A percentile compares a stretch with the other conserved stretches of the same genome.
phyloP scores from a whole-genome alignment of 2,329 filamentous ascomycete species.

The Fusarium solani-melongenae region DNA sequence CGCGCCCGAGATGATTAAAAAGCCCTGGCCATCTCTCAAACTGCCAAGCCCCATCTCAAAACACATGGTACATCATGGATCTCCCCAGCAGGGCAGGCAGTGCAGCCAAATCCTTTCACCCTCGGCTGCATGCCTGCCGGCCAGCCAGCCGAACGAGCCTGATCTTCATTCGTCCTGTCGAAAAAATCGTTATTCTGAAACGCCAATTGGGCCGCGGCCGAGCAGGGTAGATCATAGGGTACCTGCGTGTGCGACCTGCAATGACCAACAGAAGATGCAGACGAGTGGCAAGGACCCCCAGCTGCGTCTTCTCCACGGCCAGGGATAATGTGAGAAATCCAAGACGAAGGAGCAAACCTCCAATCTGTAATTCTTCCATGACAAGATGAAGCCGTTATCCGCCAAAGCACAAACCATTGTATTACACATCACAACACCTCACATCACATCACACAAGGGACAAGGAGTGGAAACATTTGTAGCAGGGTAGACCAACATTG shows the following conservation, averaged over 20 bases:
- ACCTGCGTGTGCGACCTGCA: conserved; percentile 25
- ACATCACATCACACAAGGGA: neutral
- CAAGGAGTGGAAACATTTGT: neutral
- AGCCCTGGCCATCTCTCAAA: neutral
- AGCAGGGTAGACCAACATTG: conserved; percentile 26
- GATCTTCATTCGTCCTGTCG: conserved; percentile 17
- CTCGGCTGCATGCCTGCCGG: conserved; percentile 8
- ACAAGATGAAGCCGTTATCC: conserved; percentile 4
- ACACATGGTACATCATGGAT: conserved; percentile 1
- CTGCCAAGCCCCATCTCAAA: neutral
- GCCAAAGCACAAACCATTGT: neutral
- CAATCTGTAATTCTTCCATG: neutral
- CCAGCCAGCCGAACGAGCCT: neutral
- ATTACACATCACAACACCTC: neutral
- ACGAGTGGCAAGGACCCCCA: neutral
- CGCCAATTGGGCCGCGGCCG: conserved; percentile 18
- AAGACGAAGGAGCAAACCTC: neutral
- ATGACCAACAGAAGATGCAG: neutral
- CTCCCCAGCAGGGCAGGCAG: conserved; percentile 11
- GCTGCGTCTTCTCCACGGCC: conserved; percentile 19
- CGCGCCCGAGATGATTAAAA: neutral
- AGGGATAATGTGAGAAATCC: neutral
- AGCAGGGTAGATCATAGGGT: conserved; percentile 25
- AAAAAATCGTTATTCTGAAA: conserved; percentile 23
- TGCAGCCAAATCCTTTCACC: neutral